A percentile compares a stretch with the other conserved stretches of the same genome.
Evolutionary conservation across 345 rosid genomes (phyloP).

Genomic region (Eutrema yunnanense): DNA sequence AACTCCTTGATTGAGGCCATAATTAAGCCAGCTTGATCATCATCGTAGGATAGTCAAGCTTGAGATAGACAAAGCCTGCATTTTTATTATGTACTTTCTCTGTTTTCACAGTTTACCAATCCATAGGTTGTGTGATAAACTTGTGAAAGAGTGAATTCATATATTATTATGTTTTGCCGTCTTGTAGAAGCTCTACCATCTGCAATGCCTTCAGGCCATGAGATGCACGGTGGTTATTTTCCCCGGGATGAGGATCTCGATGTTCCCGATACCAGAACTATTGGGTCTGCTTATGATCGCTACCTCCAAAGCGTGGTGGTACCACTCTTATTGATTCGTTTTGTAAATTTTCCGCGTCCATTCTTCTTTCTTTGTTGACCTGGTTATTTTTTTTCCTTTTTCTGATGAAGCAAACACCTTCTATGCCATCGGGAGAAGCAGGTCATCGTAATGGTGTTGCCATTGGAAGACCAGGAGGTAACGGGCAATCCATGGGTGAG

Average conservation of each 20-base stretch:
- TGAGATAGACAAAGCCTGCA: neutral
- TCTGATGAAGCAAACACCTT: slow-evolving; percentile 51
- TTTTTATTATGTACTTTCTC: neutral
- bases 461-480: slow-evolving; percentile 39
- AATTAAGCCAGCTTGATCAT: neutral
- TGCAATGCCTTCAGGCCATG: slow-evolving; percentile 33
- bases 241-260: slow-evolving; percentile 53
- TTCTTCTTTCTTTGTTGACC: slow-evolving; percentile 8
- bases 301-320: slow-evolving; percentile 72
- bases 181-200: slow-evolving; percentile 36
- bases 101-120: neutral
- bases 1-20: neutral
- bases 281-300: slow-evolving; percentile 81
- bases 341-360: neutral
- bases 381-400: slow-evolving; percentile 1
- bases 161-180: neutral
- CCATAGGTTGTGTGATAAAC: neutral
- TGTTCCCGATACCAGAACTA: slow-evolving; percentile 61
- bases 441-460: slow-evolving; percentile 39
- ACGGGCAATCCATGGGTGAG: slow-evolving; percentile 39
- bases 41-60: neutral
- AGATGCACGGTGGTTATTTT: slow-evolving; percentile 43
- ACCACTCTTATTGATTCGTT: slow-evolving; percentile 5
- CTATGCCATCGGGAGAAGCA: slow-evolving; percentile 55
- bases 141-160: neutral